Base-by-base conservation (phyloP, 108 stramenopile genomes). In the Thalassiosira profunda region DNA sequence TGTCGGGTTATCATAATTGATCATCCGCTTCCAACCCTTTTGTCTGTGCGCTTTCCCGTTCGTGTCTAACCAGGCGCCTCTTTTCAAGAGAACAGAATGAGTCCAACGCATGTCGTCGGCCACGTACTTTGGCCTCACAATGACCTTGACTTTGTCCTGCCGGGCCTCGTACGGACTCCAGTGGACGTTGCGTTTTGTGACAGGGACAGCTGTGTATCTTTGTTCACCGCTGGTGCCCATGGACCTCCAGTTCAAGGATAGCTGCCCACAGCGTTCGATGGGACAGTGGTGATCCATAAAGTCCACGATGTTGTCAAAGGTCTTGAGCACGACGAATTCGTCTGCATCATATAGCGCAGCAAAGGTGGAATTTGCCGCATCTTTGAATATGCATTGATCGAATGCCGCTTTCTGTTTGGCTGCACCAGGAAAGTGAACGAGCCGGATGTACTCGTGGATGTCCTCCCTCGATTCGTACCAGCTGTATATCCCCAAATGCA, bases 81-180 rank as follows among this genome's bases (percentile, higher is more conserved):
- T 31, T 12, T 31, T n/a, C 29, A 31, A 31, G 51, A 52, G n/a
- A n/a, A n/a, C n/a, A n/a, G n/a, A n/a, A n/a, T n/a, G n/a, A n/a
- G n/a, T n/a, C n/a, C n/a, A n/a, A n/a, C n/a, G n/a, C n/a, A n/a
- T n/a, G n/a, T n/a, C n/a, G n/a, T n/a, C n/a, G n/a, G n/a, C n/a
- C n/a, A n/a, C n/a, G n/a, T n/a, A 33, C 42, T 36, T 79, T 79
- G 44, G 67, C 21, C 11, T 57, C 66, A 34, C n/a, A 33, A 58
- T 79, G 63, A 15, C 42, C 15, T 15, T 48, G 12, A 3, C 18
- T 28, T 14, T 20, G 67, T 12, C 73, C 48, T 37, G 61, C 71
- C 45, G 71, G 80, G 33, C 71, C 71, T 37, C 81, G 55, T 51
- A 78, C 78, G 42, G 67, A 63, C 28, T 61, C 33, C 6, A 31